A percentile compares a stretch with the other conserved stretches of the same genome.
These are phyloP conservation scores for Pseudocercospora pini-densiflorae DNA, from an alignment of 2,329 filamentous ascomycete genomes.

Conservation along the genomic window DNA sequence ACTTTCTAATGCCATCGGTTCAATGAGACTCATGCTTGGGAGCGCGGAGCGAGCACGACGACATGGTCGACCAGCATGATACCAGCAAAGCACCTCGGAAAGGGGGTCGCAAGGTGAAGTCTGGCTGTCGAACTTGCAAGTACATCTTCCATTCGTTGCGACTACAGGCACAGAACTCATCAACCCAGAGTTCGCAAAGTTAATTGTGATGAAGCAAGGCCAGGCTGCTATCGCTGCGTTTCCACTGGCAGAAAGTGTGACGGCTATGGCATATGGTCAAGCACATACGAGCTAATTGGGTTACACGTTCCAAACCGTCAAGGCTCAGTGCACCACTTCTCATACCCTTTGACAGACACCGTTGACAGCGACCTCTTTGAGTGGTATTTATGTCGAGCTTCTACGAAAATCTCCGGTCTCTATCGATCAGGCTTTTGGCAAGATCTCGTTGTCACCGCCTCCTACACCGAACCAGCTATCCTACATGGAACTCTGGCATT, in stretches of 20 bases:
- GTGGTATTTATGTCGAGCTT: background rate
- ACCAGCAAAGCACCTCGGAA: background rate
- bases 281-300: background rate
- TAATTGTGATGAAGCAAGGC: background rate
- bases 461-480: background rate
- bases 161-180: background rate
- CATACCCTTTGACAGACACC: background rate
- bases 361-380: background rate
- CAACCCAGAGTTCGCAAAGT: slow-evolving; percentile 3
- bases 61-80: background rate
- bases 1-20: background rate
- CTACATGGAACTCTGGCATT: background rate
- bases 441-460: background rate
- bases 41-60: background rate
- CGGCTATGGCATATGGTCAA: slow-evolving; percentile 4
- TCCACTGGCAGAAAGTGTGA: slow-evolving; percentile 1
- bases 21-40: background rate
- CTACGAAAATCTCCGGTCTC: background rate
- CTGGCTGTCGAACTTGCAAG: slow-evolving; percentile 7
- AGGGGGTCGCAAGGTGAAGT: background rate
- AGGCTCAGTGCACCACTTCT: too few species aligned
- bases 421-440: background rate
- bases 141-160: background rate
- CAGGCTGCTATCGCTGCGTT: background rate
- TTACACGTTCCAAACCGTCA: too few species aligned